These are phyloP conservation scores for Calonectria leucothoes DNA, from an alignment of 2,329 filamentous ascomycete species.

Conservation along the genomic window DNA sequence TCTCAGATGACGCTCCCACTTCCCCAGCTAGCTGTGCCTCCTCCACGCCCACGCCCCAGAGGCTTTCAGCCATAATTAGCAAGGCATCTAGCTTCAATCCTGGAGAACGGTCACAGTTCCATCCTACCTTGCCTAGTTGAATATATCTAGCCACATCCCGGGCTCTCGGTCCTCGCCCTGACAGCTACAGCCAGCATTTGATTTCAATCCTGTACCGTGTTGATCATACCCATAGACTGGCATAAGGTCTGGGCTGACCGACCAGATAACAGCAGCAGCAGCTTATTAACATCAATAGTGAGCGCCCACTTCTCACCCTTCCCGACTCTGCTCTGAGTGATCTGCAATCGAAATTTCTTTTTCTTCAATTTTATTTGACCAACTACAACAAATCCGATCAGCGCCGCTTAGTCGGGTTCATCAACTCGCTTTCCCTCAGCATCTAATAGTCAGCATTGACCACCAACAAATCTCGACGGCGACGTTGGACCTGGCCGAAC, in stretches of 20 bases:
- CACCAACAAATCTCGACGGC: background rate
- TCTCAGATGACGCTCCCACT: slow-evolving; percentile 18
- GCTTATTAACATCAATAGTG: slow-evolving; percentile 12
- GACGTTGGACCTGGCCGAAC: background rate
- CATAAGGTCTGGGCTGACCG: slow-evolving; percentile 13
- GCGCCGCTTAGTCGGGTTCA: background rate
- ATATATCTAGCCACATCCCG: slow-evolving; percentile 19
- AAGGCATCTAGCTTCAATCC: background rate
- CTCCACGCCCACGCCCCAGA: background rate
- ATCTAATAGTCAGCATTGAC: background rate
- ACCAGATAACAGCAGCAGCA: slow-evolving; percentile 2
- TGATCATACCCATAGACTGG: background rate
- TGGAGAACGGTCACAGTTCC: background rate
- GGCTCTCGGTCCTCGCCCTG: background rate
- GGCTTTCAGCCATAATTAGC: background rate
- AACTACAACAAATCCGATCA: background rate
- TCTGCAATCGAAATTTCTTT: background rate
- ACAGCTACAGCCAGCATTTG: background rate
- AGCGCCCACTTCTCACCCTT: background rate
- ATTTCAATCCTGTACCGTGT: background rate
- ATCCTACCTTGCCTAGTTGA: background rate
- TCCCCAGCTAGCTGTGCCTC: background rate
- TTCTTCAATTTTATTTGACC: background rate
- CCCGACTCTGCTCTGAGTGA: background rate
- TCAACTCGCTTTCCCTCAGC: background rate